Percentiles rank a stretch among this genome's conserved stretches.
phyloP scores from a whole-genome alignment of 139 green algal species.

The Chlamydomonas sp. region DNA sequence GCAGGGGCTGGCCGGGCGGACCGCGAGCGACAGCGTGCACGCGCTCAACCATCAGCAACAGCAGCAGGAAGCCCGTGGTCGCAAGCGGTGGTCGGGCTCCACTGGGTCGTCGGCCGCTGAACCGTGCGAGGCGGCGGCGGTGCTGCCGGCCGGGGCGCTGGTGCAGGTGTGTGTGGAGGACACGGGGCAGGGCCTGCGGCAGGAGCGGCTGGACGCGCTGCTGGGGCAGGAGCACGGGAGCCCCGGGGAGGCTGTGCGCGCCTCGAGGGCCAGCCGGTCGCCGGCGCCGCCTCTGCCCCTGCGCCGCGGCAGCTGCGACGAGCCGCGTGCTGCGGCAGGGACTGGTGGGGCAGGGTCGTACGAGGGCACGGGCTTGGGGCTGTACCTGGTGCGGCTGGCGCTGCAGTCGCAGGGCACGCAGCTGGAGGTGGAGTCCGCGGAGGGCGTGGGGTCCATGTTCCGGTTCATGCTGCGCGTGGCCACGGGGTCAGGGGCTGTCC shows the following conservation, averaged over 20 bases:
- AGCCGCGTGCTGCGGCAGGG: slow-evolving; percentile 17
- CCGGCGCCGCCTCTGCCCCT: too few species aligned
- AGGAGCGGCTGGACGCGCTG: slow-evolving; percentile 34
- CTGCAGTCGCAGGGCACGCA: slow-evolving; percentile 68
- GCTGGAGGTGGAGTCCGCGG: slow-evolving; percentile 62
- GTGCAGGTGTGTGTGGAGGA: slow-evolving; percentile 44
- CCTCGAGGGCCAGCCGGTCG: too few species aligned
- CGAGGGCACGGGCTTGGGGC: slow-evolving; percentile 69
- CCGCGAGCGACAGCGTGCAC: too few species aligned
- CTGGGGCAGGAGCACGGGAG: slow-evolving; percentile 32
- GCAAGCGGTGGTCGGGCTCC: not conserved
- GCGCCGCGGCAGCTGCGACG: too few species aligned
- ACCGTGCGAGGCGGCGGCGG: not conserved
- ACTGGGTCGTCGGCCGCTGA: not conserved
- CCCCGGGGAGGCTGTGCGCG: not conserved
- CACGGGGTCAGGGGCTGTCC: not conserved
- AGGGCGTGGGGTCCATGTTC: slow-evolving; percentile 69
- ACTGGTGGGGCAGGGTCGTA: slow-evolving; percentile 52
- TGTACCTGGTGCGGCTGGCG: slow-evolving; percentile 60
- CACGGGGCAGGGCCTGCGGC: slow-evolving; percentile 26
- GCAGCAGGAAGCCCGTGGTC: too few species aligned
- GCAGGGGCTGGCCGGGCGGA: not conserved
- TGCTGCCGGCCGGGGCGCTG: not conserved
- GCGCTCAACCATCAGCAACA: too few species aligned
- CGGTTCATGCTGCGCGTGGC: slow-evolving; percentile 64